These are phyloP conservation scores for Colletotrichum coccodes DNA, from an alignment of 2,329 filamentous ascomycete genomes.

Conservation along the genomic window DNA sequence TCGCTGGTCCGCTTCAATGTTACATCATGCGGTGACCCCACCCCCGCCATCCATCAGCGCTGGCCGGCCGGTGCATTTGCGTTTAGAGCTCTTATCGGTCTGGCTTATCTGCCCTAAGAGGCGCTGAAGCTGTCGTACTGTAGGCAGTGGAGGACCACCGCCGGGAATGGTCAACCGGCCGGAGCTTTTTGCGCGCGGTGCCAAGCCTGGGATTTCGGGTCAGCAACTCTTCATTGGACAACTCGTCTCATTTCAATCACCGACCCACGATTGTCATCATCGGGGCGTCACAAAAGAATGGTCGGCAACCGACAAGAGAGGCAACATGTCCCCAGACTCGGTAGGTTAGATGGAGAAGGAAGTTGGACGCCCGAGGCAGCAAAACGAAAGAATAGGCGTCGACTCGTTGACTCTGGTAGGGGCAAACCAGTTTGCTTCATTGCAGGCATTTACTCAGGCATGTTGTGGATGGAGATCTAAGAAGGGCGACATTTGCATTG, in stretches of 20 bases:
- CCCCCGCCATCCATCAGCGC: constrained; percentile 19
- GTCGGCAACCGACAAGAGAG: not conserved
- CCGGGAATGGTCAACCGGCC: not conserved
- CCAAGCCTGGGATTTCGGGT: not conserved
- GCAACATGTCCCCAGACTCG: no score
- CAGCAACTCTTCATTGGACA: not conserved
- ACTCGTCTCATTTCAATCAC: not conserved
- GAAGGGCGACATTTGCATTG: not conserved
- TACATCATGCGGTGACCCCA: constrained; percentile 29
- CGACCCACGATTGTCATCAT: not conserved
- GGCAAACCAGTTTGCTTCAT: not conserved
- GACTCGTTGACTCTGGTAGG: not conserved
- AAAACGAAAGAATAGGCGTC: not conserved
- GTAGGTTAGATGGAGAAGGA: not conserved
- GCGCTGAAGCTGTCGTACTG: not conserved
- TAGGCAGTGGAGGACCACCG: not conserved
- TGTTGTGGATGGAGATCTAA: not conserved
- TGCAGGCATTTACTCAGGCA: not conserved
- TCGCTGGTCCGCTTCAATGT: constrained; percentile 14
- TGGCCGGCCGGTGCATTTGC: no score
- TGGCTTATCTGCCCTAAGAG: constrained; percentile 2
- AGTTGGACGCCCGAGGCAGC: no score
- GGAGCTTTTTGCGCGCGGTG: not conserved
- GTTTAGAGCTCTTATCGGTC: constrained; percentile 24
- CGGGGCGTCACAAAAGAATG: not conserved